Evolutionary conservation across 148 eudicot species (phyloP).

Genomic region (Rhododendron mucronatum): DNA sequence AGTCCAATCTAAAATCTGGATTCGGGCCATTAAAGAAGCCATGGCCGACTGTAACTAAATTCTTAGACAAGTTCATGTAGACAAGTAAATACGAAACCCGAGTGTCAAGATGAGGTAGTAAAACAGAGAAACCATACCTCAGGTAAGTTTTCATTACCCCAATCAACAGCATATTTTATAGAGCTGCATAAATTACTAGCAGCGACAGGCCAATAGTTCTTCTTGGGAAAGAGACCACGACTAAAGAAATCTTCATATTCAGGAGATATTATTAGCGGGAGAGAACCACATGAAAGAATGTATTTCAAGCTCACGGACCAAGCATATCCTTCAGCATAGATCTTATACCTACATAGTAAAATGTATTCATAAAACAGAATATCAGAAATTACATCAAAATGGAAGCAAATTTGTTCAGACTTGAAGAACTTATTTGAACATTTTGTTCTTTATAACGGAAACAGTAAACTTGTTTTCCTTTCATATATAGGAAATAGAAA

Average conservation of each 20-base stretch:
- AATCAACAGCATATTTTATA: conserved; percentile 68
- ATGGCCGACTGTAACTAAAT: background rate
- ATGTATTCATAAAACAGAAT: background rate
- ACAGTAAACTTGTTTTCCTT: background rate
- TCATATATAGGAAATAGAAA: background rate
- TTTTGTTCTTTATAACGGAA: background rate
- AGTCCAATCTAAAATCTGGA: background rate
- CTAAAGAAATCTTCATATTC: conserved; percentile 78
- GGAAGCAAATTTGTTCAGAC: background rate
- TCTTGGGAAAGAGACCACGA: conserved; percentile 66
- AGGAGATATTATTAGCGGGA: conserved; percentile 63
- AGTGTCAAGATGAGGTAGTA: background rate
- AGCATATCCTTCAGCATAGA: conserved; percentile 94
- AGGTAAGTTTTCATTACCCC: conserved; percentile 54
- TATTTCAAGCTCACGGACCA: conserved; percentile 98
- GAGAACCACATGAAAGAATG: conserved; percentile 76
- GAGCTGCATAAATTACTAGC: conserved; percentile 46
- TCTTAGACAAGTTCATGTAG: background rate
- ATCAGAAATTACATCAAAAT: background rate
- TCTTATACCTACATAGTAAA: conserved; percentile 60
- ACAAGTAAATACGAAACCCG: background rate
- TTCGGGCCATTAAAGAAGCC: background rate
- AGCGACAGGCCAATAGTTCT: conserved; percentile 70
- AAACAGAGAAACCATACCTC: conserved; percentile 35
- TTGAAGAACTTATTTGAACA: background rate